Conservation (phyloP, 495 filamentous ascomycete genomes). For the Corynascus novoguineensis region DNA sequence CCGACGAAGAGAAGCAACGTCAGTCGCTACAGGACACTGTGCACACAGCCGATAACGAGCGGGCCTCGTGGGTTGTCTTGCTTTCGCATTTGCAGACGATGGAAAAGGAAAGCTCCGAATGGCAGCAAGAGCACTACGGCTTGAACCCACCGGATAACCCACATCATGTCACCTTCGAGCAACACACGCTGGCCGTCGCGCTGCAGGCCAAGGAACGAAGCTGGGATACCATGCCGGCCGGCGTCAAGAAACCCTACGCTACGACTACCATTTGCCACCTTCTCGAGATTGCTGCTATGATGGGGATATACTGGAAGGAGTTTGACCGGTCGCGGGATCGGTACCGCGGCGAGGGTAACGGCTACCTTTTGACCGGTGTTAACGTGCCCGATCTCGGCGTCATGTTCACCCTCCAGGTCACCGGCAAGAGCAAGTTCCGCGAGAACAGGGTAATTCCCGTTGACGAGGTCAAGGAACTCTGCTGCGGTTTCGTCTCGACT, state of each 20-base stretch:
- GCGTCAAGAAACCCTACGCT: constrained; percentile 46
- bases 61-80: constrained; percentile 43
- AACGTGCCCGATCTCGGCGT: constrained; percentile 40
- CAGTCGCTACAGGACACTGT: constrained; percentile 24
- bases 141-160: constrained; percentile 12
- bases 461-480: constrained; percentile 42
- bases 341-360: constrained; percentile 49
- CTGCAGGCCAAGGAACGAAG: constrained; percentile 43
- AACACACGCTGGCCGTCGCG: constrained; percentile 40
- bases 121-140: constrained; percentile 32
- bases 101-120: constrained; percentile 38
- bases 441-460: constrained; percentile 43
- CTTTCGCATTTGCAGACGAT: constrained; percentile 41
- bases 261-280: constrained; percentile 46
- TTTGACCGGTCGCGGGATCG: constrained; percentile 40
- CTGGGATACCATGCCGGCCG: constrained; percentile 47
- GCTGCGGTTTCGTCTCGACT: constrained; percentile 44
- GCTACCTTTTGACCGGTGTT: constrained; percentile 42
- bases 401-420: constrained; percentile 42
- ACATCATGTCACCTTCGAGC: constrained; percentile 1
- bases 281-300: constrained; percentile 46
- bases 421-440: constrained; percentile 37
- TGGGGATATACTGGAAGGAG: constrained; percentile 49
- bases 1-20: constrained; percentile 18
- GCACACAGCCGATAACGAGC: constrained; percentile 45